Evolutionary conservation across 495 filamentous ascomycete genomes (phyloP).

Genomic region (Talaromyces nanjingensis): DNA sequence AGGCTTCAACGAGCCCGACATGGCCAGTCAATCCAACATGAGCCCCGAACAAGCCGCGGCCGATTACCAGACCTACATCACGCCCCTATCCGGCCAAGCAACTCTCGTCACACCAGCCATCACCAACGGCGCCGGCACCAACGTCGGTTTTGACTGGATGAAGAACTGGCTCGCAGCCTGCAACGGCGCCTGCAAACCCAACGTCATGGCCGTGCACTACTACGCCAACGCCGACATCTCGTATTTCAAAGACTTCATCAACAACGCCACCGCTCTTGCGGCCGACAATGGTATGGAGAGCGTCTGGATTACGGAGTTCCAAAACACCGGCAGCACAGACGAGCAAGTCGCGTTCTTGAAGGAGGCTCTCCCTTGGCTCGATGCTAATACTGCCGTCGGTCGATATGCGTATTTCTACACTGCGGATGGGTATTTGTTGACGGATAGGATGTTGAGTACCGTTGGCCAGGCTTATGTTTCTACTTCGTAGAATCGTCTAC

Average conservation of each 20-base stretch:
- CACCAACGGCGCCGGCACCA: conserved; percentile 51
- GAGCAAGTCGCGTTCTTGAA: conserved; percentile 48
- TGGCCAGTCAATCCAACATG: conserved; percentile 58
- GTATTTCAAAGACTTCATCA: conserved; percentile 53
- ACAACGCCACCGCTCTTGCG: conserved; percentile 41
- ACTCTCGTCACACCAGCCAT: conserved; percentile 70
- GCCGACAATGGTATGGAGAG: conserved; percentile 39
- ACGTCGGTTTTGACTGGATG: conserved; percentile 58
- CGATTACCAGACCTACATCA: conserved; percentile 61
- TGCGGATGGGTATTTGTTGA: conserved; percentile 26
- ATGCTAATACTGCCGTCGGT: conserved; percentile 54
- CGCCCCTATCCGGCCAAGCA: conserved; percentile 56
- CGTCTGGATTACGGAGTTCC: conserved; percentile 82
- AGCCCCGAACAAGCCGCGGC: conserved; percentile 49
- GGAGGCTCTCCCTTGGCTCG: conserved; percentile 57
- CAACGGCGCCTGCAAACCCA: conserved; percentile 47
- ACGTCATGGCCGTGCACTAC: conserved; percentile 67
- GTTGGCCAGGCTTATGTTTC: conserved; percentile 21
- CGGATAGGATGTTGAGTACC: conserved; percentile 16
- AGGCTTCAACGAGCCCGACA: conserved; percentile 87
- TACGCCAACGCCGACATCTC: conserved; percentile 44
- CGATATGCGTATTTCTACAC: conserved; percentile 69
- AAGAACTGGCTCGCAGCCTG: conserved; percentile 51
- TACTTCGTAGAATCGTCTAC: background rate
- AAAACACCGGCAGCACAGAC: conserved; percentile 30